Conservation (phyloP, 352 stramenopile genomes). For the Pythium chondricola region DNA sequence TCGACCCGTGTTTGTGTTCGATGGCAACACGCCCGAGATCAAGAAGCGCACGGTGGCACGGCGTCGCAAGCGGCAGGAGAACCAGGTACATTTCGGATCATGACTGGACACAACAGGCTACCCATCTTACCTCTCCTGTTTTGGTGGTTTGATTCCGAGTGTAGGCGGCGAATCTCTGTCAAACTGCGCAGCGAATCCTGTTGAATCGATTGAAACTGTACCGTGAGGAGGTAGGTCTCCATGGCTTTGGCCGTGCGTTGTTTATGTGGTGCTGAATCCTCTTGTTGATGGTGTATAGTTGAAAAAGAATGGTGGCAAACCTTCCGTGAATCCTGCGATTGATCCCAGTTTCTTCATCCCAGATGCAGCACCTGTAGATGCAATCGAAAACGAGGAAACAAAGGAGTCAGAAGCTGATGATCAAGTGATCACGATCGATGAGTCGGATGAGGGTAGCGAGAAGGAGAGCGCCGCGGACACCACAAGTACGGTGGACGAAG, state of each 20-base stretch:
- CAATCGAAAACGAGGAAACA: conserved; percentile 13
- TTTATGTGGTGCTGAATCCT: neutral
- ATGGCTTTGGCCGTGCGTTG: neutral
- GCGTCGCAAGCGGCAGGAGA: conserved; percentile 58
- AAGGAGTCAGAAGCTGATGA: neutral
- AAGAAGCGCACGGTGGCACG: conserved; percentile 88
- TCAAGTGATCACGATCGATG: conserved; percentile 14
- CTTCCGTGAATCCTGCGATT: conserved; percentile 26
- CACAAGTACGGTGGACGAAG: neutral
- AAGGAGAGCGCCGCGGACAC: neutral
- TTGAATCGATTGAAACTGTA: conserved; percentile 85
- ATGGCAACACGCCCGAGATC: conserved; percentile 95
- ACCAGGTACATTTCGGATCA: conserved; percentile 28
- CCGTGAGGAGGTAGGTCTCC: conserved; percentile 31
- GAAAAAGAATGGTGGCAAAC: conserved; percentile 45
- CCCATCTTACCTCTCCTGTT: no score
- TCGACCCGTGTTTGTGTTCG: conserved; percentile 98
- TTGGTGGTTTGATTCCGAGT: no score
- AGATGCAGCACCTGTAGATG: neutral
- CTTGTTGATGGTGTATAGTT: conserved; percentile 18
- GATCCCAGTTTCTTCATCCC: conserved; percentile 54
- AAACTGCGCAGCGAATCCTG: conserved; percentile 93
- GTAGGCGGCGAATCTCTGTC: conserved; percentile 78
- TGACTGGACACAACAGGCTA: no score
- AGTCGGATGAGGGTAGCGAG: conserved; percentile 20